Percentiles rank a stretch among this genome's conserved stretches.
Conservation (phyloP, 257 asterid species). For the Vinca minor region DNA sequence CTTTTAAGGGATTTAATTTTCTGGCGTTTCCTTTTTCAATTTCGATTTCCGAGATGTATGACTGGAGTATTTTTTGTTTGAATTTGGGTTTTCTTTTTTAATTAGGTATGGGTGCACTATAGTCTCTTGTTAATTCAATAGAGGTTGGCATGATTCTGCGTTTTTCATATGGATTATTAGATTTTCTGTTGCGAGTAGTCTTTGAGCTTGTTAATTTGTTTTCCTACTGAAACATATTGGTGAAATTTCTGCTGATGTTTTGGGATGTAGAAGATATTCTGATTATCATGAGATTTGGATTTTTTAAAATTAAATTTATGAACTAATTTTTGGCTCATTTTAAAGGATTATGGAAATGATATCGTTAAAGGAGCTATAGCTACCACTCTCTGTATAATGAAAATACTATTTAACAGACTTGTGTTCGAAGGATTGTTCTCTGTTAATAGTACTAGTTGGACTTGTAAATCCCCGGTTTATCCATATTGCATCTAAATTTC, state of each 20-base stretch:
- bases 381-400: neutral
- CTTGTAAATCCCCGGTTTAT: too few relatives aligned
- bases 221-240: neutral
- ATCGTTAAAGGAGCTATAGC: neutral
- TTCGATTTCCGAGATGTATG: neutral
- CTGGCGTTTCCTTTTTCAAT: neutral
- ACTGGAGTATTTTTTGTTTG: neutral
- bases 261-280: neutral
- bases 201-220: neutral
- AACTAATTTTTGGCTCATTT: neutral
- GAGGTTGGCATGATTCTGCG: neutral
- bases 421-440: neutral
- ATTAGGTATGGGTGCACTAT: neutral
- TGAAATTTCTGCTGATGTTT: neutral
- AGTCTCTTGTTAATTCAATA: neutral
- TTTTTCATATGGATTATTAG: neutral
- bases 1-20: too few relatives aligned
- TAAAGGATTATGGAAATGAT: neutral
- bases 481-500: neutral
- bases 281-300: neutral
- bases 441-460: neutral
- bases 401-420: neutral
- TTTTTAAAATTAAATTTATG: neutral
- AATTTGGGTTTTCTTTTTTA: neutral
- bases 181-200: neutral